phyloP scores from a whole-genome alignment of 1,284 basidiomycete species.

The Boletellus deceptivus region DNA sequence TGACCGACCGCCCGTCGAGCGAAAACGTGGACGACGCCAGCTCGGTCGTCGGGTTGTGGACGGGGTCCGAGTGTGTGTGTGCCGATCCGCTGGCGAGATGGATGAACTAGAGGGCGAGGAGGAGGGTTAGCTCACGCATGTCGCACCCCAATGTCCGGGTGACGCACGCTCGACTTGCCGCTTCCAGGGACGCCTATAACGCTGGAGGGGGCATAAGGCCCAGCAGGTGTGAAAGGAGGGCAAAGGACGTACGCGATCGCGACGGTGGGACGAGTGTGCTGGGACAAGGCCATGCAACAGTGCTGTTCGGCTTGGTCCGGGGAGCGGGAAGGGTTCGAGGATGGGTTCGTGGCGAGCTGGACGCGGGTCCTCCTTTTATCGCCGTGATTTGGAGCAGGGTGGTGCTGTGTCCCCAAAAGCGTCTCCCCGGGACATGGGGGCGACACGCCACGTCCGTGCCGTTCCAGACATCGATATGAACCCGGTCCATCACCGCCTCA shows the following conservation, averaged over 20 bases:
- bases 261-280: slow-evolving; percentile 6
- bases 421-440: slow-evolving; percentile 10
- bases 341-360: not conserved
- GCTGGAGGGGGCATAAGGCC: slow-evolving; percentile 17
- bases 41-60: slow-evolving; percentile 20
- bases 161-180: slow-evolving; percentile 40
- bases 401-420: slow-evolving; percentile 6
- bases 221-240: not conserved
- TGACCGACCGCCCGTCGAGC: slow-evolving; percentile 24
- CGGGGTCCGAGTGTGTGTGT: slow-evolving; percentile 10
- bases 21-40: slow-evolving; percentile 25
- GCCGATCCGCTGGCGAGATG: slow-evolving; percentile 31
- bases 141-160: not conserved
- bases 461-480: slow-evolving; percentile 19
- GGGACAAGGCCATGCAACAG: slow-evolving; percentile 9
- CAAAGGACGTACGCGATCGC: slow-evolving; percentile 25
- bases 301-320: slow-evolving; percentile 2
- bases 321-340: not conserved
- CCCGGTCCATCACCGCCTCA: slow-evolving; percentile 18
- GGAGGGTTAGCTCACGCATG: slow-evolving; percentile 2
- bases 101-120: slow-evolving; percentile 32
- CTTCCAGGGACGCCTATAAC: slow-evolving; percentile 42
- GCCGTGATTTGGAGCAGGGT: slow-evolving; percentile 5
- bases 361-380: slow-evolving; percentile 19
- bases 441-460: slow-evolving; percentile 18